A percentile compares a stretch with the other conserved stretches of the same genome.
Conservation (phyloP, 176 grass and related monocot species). For the Avena eriantha region DNA sequence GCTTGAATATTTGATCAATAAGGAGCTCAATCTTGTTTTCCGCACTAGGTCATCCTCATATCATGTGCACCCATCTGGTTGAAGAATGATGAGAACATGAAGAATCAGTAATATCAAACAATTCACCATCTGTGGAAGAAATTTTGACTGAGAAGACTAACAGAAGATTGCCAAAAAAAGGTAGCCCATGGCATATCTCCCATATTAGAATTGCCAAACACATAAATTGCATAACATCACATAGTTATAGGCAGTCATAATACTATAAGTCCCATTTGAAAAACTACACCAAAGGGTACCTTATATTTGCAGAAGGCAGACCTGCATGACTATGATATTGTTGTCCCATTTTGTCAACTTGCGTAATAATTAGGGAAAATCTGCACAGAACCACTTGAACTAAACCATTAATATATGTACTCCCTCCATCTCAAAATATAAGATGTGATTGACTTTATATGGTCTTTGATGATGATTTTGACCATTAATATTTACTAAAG, state of each 20-base stretch:
- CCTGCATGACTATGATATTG: neutral
- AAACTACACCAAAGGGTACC: neutral
- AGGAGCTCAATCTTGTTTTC: conserved; percentile 89
- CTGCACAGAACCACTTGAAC: no score
- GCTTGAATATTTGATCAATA: conserved; percentile 98
- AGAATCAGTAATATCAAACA: conserved; percentile 11
- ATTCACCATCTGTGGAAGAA: conserved; percentile 11
- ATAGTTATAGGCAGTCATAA: neutral
- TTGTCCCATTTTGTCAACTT: neutral
- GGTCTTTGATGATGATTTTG: no score
- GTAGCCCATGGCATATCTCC: neutral
- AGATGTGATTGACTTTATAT: no score
- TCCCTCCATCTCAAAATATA: no score
- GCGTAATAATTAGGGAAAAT: no score
- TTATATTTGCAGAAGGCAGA: conserved; percentile 1
- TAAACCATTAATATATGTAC: no score
- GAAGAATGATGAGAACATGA: conserved; percentile 31
- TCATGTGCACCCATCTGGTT: conserved; percentile 80
- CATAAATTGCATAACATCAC: neutral
- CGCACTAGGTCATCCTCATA: conserved; percentile 79
- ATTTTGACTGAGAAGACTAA: neutral
- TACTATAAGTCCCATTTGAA: neutral
- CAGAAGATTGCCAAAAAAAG: neutral
- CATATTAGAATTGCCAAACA: neutral
- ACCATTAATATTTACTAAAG: no score